Conservation (phyloP, 225 moss, liverwort and hornwort genomes). For the Ulota crispa region DNA sequence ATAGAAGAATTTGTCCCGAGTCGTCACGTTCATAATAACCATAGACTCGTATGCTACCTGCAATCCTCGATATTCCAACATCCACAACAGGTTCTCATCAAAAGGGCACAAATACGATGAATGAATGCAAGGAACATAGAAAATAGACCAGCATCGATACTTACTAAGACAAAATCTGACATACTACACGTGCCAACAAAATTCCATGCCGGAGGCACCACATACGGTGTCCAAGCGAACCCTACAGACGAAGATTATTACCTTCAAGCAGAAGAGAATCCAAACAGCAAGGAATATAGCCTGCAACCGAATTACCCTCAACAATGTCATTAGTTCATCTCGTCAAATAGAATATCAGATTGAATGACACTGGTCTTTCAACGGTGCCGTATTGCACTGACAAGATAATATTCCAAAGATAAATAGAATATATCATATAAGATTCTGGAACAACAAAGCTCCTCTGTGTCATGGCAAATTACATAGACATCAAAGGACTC, state of each 20-base stretch:
- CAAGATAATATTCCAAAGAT: not conserved
- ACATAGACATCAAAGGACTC: constrained; percentile 2
- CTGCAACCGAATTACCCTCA: constrained; percentile 37
- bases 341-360: constrained; percentile 15
- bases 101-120: constrained; percentile 11
- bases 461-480: not conserved
- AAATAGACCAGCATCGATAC: not conserved
- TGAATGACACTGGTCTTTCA: constrained; percentile 10
- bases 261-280: constrained; percentile 68
- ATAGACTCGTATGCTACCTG: constrained; percentile 65
- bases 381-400: not conserved
- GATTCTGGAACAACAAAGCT: not conserved
- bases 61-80: constrained; percentile 25
- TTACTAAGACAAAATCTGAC: not conserved
- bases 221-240: not conserved
- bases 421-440: not conserved
- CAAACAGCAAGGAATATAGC: constrained; percentile 55
- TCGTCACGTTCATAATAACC: constrained; percentile 61
- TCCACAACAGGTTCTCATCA: constrained; percentile 12
- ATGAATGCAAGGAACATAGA: constrained; percentile 9
- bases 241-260: constrained; percentile 12
- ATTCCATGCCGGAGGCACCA: not conserved
- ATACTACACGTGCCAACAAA: constrained; percentile 16
- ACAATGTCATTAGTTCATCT: constrained; percentile 17
- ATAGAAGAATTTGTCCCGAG: constrained; percentile 71